A percentile compares a stretch with the other conserved stretches of the same genome.
Conservation (phyloP, 2,329 filamentous ascomycete genomes). For the Amylocarpus encephaloides region DNA sequence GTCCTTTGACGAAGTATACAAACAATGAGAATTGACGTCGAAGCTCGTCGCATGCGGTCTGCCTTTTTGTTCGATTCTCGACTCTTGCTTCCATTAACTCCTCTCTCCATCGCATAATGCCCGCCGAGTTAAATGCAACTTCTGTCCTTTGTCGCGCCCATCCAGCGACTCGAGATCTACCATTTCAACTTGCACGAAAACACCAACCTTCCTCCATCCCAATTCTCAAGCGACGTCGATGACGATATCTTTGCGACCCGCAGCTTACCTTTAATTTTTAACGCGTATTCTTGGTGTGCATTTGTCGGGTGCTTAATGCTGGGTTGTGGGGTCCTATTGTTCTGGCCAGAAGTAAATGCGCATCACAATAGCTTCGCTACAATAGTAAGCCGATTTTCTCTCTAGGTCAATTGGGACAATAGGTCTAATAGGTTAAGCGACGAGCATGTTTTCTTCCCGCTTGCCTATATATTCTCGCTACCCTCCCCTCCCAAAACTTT, state of each 20-base stretch:
- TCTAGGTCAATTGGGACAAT: background rate
- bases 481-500: too few relatives aligned
- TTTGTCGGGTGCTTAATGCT: constrained; percentile 3
- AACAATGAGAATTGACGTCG: background rate
- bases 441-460: too few relatives aligned
- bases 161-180: constrained; percentile 16
- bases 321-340: constrained; percentile 8
- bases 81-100: background rate
- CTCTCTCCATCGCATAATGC: background rate
- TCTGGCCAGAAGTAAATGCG: constrained; percentile 1
- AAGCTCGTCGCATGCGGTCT: background rate
- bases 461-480: too few relatives aligned
- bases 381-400: constrained; percentile 17
- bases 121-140: constrained; percentile 18
- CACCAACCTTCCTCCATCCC: constrained; percentile 3
- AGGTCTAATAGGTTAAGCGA: too few relatives aligned
- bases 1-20: background rate
- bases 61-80: background rate
- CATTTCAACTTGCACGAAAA: constrained; percentile 15
- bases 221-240: constrained; percentile 6
- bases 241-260: constrained; percentile 6
- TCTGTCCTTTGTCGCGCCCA: constrained; percentile 13
- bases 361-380: constrained; percentile 16
- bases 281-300: constrained; percentile 9
- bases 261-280: constrained; percentile 2